Evolutionary conservation across 106 monocot species (phyloP).

Genomic region (Posidonia australis): DNA sequence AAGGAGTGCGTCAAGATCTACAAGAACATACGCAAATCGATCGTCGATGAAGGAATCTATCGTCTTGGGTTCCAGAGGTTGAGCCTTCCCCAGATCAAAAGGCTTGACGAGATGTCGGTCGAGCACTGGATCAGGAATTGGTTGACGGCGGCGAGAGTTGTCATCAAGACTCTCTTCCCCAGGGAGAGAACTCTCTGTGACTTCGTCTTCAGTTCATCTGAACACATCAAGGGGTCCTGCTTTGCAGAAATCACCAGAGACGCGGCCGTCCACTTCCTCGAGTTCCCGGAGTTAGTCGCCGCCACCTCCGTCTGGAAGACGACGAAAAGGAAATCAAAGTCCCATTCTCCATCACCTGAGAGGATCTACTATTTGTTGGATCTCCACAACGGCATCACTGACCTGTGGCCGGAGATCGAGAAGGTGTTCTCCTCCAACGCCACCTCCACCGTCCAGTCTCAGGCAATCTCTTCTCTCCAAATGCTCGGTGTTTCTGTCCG

Average conservation of each 20-base stretch:
- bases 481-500: conserved; percentile 33
- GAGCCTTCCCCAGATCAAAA: conserved; percentile 21
- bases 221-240: conserved; percentile 24
- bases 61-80: conserved; percentile 38
- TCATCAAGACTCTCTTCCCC: conserved; percentile 32
- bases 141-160: conserved; percentile 18
- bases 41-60: conserved; percentile 32
- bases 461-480: conserved; percentile 16
- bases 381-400: conserved; percentile 27
- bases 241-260: conserved; percentile 33
- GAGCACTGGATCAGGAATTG: conserved; percentile 37
- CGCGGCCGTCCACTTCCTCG: conserved; percentile 25
- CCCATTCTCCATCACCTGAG: conserved; percentile 23
- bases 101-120: conserved; percentile 33
- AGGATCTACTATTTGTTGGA: conserved; percentile 51
- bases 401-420: conserved; percentile 39
- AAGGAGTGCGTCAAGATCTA: conserved; percentile 50
- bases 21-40: conserved; percentile 32
- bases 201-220: conserved; percentile 29
- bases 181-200: conserved; percentile 43
- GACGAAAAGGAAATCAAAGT: conserved; percentile 1
- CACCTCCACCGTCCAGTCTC: conserved; percentile 17
- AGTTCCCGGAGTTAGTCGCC: conserved; percentile 35
- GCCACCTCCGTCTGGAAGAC: background rate
- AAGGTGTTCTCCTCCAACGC: conserved; percentile 32